A percentile compares a stretch with the other conserved stretches of the same genome.
These are phyloP conservation scores for Beauveria rudraprayagi DNA, from an alignment of 2,329 filamentous ascomycete genomes.

Conservation along the genomic window DNA sequence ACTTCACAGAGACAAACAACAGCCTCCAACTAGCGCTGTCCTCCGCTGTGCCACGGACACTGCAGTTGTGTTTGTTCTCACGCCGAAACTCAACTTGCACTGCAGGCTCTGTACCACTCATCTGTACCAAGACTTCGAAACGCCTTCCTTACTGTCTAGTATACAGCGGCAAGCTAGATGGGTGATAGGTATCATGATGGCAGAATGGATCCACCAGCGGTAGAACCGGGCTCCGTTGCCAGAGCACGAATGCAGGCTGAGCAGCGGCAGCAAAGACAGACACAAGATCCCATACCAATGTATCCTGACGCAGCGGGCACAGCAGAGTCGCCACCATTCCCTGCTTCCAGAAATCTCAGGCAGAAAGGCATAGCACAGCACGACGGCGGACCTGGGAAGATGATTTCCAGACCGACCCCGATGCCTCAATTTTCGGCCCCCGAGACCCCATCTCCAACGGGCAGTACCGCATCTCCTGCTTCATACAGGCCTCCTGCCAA, in stretches of 20 bases:
- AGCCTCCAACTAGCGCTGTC: background rate
- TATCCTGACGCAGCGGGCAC: background rate
- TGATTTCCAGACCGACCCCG: constrained; percentile 46
- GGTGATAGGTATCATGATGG: constrained; percentile 6
- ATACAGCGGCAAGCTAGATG: constrained; percentile 3
- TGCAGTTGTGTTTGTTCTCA: background rate
- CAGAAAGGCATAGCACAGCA: constrained; percentile 10
- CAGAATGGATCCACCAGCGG: constrained; percentile 2
- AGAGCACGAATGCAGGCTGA: constrained; percentile 5
- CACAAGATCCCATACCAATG: constrained; percentile 13
- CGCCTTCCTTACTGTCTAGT: background rate
- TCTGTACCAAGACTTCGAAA: background rate
- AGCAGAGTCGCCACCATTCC: constrained; percentile 6
- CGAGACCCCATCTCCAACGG: constrained; percentile 29
- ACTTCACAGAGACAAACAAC: background rate
- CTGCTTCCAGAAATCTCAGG: constrained; percentile 6
- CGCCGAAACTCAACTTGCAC: background rate
- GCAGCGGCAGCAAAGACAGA: constrained; percentile 5
- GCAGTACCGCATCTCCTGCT: constrained; percentile 25
- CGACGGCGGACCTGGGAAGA: constrained; percentile 21
- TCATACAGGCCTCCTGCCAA: constrained; percentile 45
- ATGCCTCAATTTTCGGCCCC: constrained; percentile 48
- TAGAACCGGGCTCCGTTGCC: constrained; percentile 9
- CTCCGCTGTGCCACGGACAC: background rate
- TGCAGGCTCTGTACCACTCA: background rate